Percentiles rank a stretch among this genome's conserved stretches.
Evolutionary conservation across 179 eudicot genomes (phyloP).

Genomic region (Carnegiea gigantea): DNA sequence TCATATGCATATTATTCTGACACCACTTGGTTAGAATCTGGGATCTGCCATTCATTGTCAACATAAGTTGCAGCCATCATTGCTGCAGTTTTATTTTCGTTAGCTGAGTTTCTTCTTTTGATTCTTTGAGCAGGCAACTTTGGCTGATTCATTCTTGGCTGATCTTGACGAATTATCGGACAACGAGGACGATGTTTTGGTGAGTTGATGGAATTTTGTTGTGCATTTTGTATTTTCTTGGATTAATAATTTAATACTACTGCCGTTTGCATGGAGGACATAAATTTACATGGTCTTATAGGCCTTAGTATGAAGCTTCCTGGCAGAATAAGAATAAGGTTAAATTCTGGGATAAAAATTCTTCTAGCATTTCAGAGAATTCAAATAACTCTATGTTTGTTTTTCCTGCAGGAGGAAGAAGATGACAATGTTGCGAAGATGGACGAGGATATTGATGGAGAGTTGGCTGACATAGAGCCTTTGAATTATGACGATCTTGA

Average conservation of each 20-base stretch:
- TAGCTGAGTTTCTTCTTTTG: constrained; percentile 2
- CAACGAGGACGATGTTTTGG: constrained; percentile 67
- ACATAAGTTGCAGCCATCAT: neutral
- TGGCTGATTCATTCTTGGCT: constrained; percentile 90
- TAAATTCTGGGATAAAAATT: no score
- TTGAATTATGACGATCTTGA: constrained; percentile 91
- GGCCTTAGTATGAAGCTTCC: no score
- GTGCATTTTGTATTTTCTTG: neutral
- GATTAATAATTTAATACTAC: neutral
- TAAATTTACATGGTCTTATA: no score
- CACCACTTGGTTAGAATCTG: no score
- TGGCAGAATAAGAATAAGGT: no score
- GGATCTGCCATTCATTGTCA: neutral
- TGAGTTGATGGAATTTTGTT: constrained; percentile 34
- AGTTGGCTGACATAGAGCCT: constrained; percentile 74
- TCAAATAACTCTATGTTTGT: neutral
- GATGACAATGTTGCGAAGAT: constrained; percentile 54
- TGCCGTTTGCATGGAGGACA: neutral
- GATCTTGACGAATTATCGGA: constrained; percentile 96
- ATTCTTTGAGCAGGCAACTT: constrained; percentile 59
- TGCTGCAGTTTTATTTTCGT: neutral
- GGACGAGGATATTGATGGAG: constrained; percentile 88
- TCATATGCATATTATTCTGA: no score
- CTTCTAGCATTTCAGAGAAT: neutral
- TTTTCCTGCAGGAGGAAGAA: constrained; percentile 54